Percentiles rank a stretch among this genome's conserved stretches.
Evolutionary conservation across 2,329 filamentous ascomycete species (phyloP).

Genomic region (Penicillium sp.): DNA sequence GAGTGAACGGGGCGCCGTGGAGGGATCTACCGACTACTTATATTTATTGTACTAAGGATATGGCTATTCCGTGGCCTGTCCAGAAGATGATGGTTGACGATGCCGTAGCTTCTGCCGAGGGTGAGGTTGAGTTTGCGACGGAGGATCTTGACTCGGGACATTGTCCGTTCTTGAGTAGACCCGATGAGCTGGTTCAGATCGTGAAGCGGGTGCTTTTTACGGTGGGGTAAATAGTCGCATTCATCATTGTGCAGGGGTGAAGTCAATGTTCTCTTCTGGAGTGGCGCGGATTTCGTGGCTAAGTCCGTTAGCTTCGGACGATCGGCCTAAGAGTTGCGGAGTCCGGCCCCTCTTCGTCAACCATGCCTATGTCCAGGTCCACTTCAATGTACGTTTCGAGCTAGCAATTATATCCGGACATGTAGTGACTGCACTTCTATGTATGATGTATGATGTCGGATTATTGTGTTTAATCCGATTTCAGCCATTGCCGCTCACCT

Average conservation of each 20-base stretch:
- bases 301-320: too few relatives aligned
- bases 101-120: conserved; percentile 2
- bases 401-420: neutral
- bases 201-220: too few relatives aligned
- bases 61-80: conserved; percentile 2
- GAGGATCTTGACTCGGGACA: conserved; percentile 8
- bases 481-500: neutral
- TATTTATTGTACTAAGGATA: conserved; percentile 1
- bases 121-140: neutral
- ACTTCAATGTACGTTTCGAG: too few relatives aligned
- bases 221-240: too few relatives aligned
- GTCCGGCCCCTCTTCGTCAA: too few relatives aligned
- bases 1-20: conserved; percentile 4
- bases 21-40: conserved; percentile 7
- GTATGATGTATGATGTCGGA: neutral
- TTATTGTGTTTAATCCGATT: neutral
- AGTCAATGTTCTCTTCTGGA: too few relatives aligned
- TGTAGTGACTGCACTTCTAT: neutral
- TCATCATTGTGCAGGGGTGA: too few relatives aligned
- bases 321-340: too few relatives aligned
- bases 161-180: conserved; percentile 7
- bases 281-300: too few relatives aligned
- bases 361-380: neutral
- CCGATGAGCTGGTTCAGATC: neutral
- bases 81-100: conserved; percentile 8